phyloP scores from a whole-genome alignment of 2,329 filamentous ascomycete genomes.

The Dothiorella sarmentorum region DNA sequence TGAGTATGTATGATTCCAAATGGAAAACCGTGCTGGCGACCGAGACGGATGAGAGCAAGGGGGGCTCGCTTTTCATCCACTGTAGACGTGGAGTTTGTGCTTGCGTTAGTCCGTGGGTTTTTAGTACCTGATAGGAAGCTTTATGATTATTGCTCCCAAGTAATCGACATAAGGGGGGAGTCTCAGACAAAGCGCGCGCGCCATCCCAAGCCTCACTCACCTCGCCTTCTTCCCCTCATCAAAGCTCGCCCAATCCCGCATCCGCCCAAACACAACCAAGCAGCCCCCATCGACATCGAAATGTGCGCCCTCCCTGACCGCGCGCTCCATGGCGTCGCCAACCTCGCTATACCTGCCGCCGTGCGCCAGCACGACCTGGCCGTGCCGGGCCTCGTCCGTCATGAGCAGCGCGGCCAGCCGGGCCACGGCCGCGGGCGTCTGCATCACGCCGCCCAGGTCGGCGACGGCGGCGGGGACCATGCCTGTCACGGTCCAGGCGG shows the following conservation, averaged over 20 bases:
- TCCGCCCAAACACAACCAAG: not conserved
- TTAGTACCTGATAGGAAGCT: too few species aligned
- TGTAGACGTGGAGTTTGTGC: too few species aligned
- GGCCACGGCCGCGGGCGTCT: conserved; percentile 35
- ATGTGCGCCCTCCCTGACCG: not conserved
- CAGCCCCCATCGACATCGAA: not conserved
- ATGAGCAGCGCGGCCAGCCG: conserved; percentile 28
- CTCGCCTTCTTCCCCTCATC: too few species aligned
- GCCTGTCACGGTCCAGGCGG: conserved; percentile 31
- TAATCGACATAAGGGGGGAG: too few species aligned
- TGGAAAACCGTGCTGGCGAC: too few species aligned
- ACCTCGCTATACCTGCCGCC: conserved; percentile 27
- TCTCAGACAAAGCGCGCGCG: too few species aligned
- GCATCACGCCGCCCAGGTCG: conserved; percentile 29
- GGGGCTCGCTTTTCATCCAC: too few species aligned
- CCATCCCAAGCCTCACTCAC: too few species aligned
- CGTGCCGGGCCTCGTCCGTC: conserved; percentile 27
- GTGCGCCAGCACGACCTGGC: conserved; percentile 28
- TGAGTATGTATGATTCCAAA: too few species aligned
- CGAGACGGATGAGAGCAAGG: too few species aligned
- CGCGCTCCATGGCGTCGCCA: conserved; percentile 23
- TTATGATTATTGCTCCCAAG: too few species aligned
- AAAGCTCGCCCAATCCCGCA: not conserved
- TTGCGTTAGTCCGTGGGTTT: too few species aligned
- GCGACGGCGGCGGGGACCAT: conserved; percentile 25